Percentiles rank a stretch among this genome's conserved stretches.
Conservation (phyloP, 768 basidiomycete species). For the Mycena leptocephala region DNA sequence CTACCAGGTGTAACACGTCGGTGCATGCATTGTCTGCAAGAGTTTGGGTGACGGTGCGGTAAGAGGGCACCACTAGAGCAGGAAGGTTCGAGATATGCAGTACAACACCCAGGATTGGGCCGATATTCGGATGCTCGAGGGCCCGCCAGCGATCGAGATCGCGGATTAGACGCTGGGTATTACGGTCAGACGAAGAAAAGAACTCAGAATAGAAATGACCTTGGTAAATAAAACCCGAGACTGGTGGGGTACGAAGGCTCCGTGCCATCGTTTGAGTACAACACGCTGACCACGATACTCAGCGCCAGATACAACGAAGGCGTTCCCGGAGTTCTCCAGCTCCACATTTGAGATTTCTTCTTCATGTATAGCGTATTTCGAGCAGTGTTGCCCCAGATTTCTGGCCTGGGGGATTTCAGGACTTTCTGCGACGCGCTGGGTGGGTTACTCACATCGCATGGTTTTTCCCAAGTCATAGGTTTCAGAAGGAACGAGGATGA, state of each 20-base stretch:
- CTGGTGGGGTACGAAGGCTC: slow-evolving; percentile 5
- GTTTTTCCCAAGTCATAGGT: slow-evolving; percentile 24
- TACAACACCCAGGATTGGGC: slow-evolving; percentile 22
- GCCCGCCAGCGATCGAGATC: slow-evolving; percentile 32
- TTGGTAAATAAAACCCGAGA: slow-evolving; percentile 20
- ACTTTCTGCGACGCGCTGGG: neutral
- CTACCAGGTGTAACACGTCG: slow-evolving; percentile 23
- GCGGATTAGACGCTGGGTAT: slow-evolving; percentile 25
- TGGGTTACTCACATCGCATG: slow-evolving; percentile 14
- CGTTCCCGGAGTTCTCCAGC: slow-evolving; percentile 20
- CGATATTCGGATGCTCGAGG: slow-evolving; percentile 34
- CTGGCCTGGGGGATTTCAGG: slow-evolving; percentile 11
- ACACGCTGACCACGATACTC: slow-evolving; percentile 18
- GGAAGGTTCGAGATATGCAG: slow-evolving; percentile 35
- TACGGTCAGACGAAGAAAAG: neutral
- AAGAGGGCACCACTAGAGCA: slow-evolving; percentile 22
- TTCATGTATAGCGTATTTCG: slow-evolving; percentile 15
- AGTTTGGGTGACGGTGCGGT: slow-evolving; percentile 5
- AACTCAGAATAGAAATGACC: neutral
- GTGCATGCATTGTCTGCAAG: neutral
- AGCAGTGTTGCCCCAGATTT: slow-evolving; percentile 27
- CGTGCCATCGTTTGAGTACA: slow-evolving; percentile 35
- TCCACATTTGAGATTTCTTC: slow-evolving; percentile 7
- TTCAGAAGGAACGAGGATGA: slow-evolving; percentile 24
- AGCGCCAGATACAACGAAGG: slow-evolving; percentile 17